Percentiles rank a stretch among this genome's conserved stretches.
These are phyloP conservation scores for Ambrosia trifida DNA, from an alignment of 129 eudicot genomes.

Conservation along the genomic window DNA sequence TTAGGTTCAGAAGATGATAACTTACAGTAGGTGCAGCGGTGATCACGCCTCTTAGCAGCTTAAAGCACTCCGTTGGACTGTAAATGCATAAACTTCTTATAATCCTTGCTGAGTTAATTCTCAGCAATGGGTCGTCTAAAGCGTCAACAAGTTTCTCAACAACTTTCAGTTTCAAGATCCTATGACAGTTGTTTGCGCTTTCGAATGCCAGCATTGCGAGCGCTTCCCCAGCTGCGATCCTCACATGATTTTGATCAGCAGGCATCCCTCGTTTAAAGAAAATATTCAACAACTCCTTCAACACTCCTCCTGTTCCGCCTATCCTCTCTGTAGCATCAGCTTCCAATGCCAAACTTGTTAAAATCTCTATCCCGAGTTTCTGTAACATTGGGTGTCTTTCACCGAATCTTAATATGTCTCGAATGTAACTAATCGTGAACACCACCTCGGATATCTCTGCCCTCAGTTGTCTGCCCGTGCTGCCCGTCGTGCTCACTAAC, in stretches of 20 bases:
- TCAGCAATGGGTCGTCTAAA: constrained; percentile 55
- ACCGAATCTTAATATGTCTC: constrained; percentile 69
- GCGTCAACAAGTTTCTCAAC: constrained; percentile 56
- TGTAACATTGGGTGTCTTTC: constrained; percentile 64
- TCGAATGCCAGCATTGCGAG: constrained; percentile 76
- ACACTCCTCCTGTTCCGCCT: constrained; percentile 79
- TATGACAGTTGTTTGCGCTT: constrained; percentile 52
- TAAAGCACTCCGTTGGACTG: constrained; percentile 58
- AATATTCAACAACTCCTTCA: constrained; percentile 66
- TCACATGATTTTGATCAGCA: constrained; percentile 45
- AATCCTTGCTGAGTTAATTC: constrained; percentile 63
- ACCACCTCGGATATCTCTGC: constrained; percentile 81
- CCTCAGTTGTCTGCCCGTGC: constrained; percentile 78
- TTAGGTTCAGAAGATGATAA: constrained; percentile 4
- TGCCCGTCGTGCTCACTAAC: constrained; percentile 75
- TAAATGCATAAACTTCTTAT: constrained; percentile 68
- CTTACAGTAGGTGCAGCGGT: constrained; percentile 73
- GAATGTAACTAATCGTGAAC: constrained; percentile 72
- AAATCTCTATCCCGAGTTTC: constrained; percentile 70
- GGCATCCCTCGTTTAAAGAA: constrained; percentile 50
- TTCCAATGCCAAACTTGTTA: constrained; percentile 75
- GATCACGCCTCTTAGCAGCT: constrained; percentile 45
- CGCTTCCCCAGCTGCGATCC: constrained; percentile 89
- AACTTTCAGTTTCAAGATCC: constrained; percentile 47
- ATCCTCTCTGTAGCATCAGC: constrained; percentile 85